phyloP scores from a whole-genome alignment of 108 stramenopile genomes.

The Skeletonema grethae region DNA sequence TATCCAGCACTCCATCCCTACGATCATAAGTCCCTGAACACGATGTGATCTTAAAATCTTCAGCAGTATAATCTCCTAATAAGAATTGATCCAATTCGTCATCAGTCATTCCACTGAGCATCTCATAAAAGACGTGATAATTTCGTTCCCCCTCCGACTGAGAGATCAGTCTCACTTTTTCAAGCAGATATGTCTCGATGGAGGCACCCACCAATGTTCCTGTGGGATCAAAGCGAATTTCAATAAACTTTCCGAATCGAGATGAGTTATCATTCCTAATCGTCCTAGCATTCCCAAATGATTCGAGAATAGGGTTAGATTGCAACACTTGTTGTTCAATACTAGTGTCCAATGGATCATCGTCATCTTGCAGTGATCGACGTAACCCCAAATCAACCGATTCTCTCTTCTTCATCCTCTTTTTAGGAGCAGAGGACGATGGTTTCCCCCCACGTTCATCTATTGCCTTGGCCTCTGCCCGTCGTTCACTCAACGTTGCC shows the following conservation, averaged over 20 bases:
- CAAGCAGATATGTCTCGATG: constrained; percentile 93
- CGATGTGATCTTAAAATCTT: constrained; percentile 55
- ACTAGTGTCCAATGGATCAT: constrained; percentile 25
- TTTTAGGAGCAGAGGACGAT: not conserved
- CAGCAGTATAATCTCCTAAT: constrained; percentile 41
- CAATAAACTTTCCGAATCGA: constrained; percentile 94
- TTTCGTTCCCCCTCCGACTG: constrained; percentile 88
- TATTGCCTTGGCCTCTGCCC: constrained; percentile 43
- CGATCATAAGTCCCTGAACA: constrained; percentile 61
- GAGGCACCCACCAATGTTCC: constrained; percentile 78
- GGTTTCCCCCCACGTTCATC: not conserved
- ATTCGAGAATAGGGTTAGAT: constrained; percentile 96
- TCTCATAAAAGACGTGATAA: constrained; percentile 93
- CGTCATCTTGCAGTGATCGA: constrained; percentile 6
- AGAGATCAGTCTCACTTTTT: constrained; percentile 90
- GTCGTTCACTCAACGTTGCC: constrained; percentile 74
- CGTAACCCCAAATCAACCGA: constrained; percentile 7
- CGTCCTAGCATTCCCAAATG: constrained; percentile 95
- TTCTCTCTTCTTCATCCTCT: constrained; percentile 8
- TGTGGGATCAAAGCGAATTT: constrained; percentile 78
- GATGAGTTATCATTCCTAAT: constrained; percentile 87
- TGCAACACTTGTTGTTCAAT: constrained; percentile 90
- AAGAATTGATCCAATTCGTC: constrained; percentile 59
- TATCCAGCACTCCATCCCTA: constrained; percentile 57
- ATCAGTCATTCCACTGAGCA: constrained; percentile 48